Conservation (phyloP, 78 protist genomes). For the Dictyostelium firmibasis region DNA sequence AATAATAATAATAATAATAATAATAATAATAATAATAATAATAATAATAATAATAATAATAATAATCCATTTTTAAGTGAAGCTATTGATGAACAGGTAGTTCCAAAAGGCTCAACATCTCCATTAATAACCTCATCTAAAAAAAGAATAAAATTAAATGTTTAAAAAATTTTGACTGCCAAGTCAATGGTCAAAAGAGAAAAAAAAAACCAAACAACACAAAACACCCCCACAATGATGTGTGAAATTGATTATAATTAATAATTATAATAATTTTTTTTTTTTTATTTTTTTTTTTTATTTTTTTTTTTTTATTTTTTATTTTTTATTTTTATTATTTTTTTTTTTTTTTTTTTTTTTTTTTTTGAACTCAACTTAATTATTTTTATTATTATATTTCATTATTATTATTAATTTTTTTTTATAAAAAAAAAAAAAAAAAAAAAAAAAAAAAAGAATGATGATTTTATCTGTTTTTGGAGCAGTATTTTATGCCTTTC, state of each 20-base stretch:
- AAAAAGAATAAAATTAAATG: constrained; percentile 3
- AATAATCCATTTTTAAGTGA: too few relatives aligned
- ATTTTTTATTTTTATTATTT: too few relatives aligned
- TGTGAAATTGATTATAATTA: background rate
- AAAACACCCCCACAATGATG: background rate
- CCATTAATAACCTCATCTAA: constrained; percentile 31
- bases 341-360: too few relatives aligned
- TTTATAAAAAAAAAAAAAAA: too few relatives aligned
- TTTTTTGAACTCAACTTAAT: background rate
- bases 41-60: background rate
- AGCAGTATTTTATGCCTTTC: background rate
- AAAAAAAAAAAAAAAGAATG: too few relatives aligned
- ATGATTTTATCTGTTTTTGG: background rate
- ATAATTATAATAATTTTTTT: background rate
- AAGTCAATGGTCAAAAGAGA: background rate
- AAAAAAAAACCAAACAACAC: too few relatives aligned
- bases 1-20: background rate
- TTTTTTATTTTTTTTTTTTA: background rate
- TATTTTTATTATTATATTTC: too few relatives aligned
- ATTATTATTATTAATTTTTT: too few relatives aligned
- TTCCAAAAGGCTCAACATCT: constrained; percentile 66
- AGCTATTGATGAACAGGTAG: constrained; percentile 56
- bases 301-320: background rate
- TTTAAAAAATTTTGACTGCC: background rate
- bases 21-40: background rate